These are phyloP conservation scores for Mycena vulgaris DNA, from an alignment of 768 basidiomycete genomes.

Conservation along the genomic window DNA sequence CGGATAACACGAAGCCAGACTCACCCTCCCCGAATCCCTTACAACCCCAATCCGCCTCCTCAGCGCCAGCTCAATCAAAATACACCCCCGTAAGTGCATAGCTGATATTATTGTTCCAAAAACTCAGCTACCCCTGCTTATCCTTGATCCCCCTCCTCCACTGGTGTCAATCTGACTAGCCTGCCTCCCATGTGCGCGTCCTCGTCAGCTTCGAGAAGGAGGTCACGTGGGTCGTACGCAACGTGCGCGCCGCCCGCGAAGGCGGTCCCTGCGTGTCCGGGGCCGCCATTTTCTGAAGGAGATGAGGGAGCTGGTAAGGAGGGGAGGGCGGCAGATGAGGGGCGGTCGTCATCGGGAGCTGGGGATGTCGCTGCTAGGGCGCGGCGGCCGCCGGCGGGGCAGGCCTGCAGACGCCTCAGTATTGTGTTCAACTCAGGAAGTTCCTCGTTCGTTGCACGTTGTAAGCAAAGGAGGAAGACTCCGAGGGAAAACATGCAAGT, in stretches of 20 bases:
- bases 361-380: slow-evolving; percentile 47
- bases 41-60: slow-evolving; percentile 94
- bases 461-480: background rate
- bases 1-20: background rate
- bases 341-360: slow-evolving; percentile 4
- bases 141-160: slow-evolving; percentile 99
- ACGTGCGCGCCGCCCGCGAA: slow-evolving; percentile 91
- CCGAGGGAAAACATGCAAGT: background rate
- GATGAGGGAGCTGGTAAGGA: too few relatives aligned
- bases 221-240: slow-evolving; percentile 94
- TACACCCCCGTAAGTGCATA: slow-evolving; percentile 98
- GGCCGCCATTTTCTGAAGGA: too few relatives aligned
- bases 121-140: slow-evolving; percentile 97
- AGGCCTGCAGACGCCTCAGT: slow-evolving; percentile 8
- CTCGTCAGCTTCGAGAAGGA: slow-evolving; percentile 78
- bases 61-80: slow-evolving; percentile 97
- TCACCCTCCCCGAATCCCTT: slow-evolving; percentile 69
- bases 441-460: too few relatives aligned
- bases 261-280: slow-evolving; percentile 86
- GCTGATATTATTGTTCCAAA: slow-evolving; percentile 99
- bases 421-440: too few relatives aligned
- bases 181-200: slow-evolving; percentile 77
- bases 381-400: slow-evolving; percentile 36
- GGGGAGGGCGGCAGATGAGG: too few relatives aligned
- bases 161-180: slow-evolving; percentile 90